Base-by-base conservation (phyloP, 768 basidiomycete species). In the Glaciozyma martinii region DNA sequence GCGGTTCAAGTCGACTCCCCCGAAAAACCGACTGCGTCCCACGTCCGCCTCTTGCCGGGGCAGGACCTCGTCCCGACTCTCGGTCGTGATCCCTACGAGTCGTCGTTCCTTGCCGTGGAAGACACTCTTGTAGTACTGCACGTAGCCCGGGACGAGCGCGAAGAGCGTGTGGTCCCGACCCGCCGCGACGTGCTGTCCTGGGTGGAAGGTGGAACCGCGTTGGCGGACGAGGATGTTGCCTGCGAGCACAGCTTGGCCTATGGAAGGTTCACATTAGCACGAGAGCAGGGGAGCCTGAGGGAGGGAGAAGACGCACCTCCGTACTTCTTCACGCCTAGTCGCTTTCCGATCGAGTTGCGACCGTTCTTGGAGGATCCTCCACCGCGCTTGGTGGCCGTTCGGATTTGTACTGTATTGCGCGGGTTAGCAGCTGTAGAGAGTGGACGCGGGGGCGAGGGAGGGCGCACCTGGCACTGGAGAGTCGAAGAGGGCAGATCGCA, bases 201-300 rank as follows among this genome's bases (percentile, higher is more conserved):
- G 85, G 75, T 94, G 91, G 78, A 95, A 94, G 58, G 86, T 80
- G 0, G 88, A 87, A 13, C 95, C 95, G 68, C 95, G 83, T 77
- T 99, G 95, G 53, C 95, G 83, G 40, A 98, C 85, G 74, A 99
- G 88, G 72, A 99, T 97, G 79, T 94, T 90, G 50, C 95, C 95
- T 13, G 95, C 90, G 30, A 89, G 82, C 30, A 97, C 92, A 77
- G 82, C 83, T 77, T 97, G 86, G 75, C 95, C 94, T 97, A 66
- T 57, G 33, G 18, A 19, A 5, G 30, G 9, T 8, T 33, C 21
- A 16, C 9, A n/a, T 40, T 32, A 54, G 53, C 27, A 19, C 25
- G 2, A 33, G 49, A 15, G n/a, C 25, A 30, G 54, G 16, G 30
- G 49, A 29, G 44, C 27, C 50, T 10, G 4, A 59, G 57, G 10